Conservation (phyloP, 192 early-diverging fungal genomes). For the Gryganskiella cystojenkinii region DNA sequence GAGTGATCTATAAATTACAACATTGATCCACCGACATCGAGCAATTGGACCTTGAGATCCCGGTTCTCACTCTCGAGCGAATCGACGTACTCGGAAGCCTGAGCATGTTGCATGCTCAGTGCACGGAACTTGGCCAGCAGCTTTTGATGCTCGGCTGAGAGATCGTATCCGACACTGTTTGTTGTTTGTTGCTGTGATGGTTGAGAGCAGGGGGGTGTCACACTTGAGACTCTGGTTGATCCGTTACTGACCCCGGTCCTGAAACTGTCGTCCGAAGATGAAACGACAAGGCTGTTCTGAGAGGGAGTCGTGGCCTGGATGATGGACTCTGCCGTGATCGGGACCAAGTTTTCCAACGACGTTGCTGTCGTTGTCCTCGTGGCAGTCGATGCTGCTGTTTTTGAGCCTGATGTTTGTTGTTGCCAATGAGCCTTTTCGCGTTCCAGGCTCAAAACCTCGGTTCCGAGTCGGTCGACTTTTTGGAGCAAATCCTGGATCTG, state of each 20-base stretch:
- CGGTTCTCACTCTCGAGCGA: constrained; percentile 37
- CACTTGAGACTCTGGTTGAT: not conserved
- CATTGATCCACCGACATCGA: constrained; percentile 27
- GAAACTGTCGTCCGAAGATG: constrained; percentile 9
- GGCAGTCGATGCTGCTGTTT: too few relatives aligned
- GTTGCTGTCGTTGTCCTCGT: not conserved
- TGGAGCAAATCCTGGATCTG: constrained; percentile 20
- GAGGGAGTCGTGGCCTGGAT: constrained; percentile 22
- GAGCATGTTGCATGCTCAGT: constrained; percentile 37
- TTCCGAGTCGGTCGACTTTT: constrained; percentile 24
- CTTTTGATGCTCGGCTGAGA: constrained; percentile 38
- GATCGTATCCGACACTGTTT: constrained; percentile 43
- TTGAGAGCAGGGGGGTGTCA: not conserved
- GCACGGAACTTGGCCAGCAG: constrained; percentile 39
- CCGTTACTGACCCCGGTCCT: constrained; percentile 5
- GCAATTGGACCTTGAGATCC: constrained; percentile 37
- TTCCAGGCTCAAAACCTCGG: constrained; percentile 23
- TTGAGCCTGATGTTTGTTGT: not conserved
- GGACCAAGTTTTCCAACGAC: constrained; percentile 15
- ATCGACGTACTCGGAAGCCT: constrained; percentile 46
- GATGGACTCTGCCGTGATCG: constrained; percentile 26
- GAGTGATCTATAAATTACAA: too few relatives aligned
- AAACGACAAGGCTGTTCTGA: not conserved
- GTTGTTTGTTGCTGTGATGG: not conserved
- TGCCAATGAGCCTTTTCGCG: constrained; percentile 20